Evolutionary conservation across 768 basidiomycete species (phyloP).

Genomic region (Mycena sanguinolenta): DNA sequence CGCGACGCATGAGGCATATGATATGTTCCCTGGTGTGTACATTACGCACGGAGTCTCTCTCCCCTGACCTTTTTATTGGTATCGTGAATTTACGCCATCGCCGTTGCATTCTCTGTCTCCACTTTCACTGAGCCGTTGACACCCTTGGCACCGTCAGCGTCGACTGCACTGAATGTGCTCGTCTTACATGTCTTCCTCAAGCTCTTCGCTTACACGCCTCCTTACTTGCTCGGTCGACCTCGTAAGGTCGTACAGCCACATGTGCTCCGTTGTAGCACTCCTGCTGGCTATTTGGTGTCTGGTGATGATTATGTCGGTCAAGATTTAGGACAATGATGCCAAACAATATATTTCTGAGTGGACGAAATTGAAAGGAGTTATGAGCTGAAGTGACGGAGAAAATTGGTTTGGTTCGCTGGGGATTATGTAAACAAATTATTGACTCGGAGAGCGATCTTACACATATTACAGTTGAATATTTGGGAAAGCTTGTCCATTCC

Average conservation of each 20-base stretch:
- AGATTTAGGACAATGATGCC: no score
- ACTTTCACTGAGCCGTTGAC: neutral
- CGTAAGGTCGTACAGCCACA: conserved; percentile 12
- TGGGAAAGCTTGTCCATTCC: no score
- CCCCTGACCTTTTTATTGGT: neutral
- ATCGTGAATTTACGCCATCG: neutral
- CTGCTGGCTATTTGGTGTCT: conserved; percentile 14
- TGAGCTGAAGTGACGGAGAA: no score
- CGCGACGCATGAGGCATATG: conserved; percentile 30
- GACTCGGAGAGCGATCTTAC: no score
- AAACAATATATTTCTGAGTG: no score
- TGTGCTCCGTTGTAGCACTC: conserved; percentile 17
- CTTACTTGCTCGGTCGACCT: conserved; percentile 12
- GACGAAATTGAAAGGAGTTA: no score
- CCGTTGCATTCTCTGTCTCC: neutral
- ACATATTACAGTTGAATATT: no score
- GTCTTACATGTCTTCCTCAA: conserved; percentile 28
- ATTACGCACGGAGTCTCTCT: no score
- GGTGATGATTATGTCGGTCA: neutral
- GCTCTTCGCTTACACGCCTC: conserved; percentile 8
- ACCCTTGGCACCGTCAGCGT: neutral
- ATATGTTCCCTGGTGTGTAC: conserved; percentile 20
- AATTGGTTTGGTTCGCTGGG: no score
- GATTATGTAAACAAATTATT: no score
- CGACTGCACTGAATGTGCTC: conserved; percentile 5